Base-by-base conservation (phyloP, 768 basidiomycete species). In the Boletus rex-veris region DNA sequence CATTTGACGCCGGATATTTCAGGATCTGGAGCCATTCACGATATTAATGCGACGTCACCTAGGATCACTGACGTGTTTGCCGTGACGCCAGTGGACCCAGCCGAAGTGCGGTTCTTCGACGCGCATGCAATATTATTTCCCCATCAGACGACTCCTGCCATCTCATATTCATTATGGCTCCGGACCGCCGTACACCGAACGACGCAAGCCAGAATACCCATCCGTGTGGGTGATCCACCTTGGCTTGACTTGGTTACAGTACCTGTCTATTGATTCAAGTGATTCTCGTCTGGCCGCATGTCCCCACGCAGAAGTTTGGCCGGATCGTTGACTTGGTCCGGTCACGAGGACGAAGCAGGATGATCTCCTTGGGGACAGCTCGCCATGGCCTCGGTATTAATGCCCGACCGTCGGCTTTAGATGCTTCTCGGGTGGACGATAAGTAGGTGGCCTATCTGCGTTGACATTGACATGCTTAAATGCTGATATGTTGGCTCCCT, bases 51-150 rank as follows among this genome's bases (percentile, higher is more conserved):
- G 38, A 39, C 39, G 39, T 57, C 38, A 40, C 24, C 5, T 24
- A 9, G 30, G n/a, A 26, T 50, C 21, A 9, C 48, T 43, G 45
- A 44, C 50, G 15, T 36, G 26, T 15, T 49, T 50, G 14, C 44
- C 24, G 46, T 36, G 41, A 60, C 30, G 44, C 47, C 14, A 44
- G 48, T 39, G 51, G 36, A 53, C 57, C 52, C 42, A 16, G 12
- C 21, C n/a, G 12, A 58, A 21, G 49, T 3, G 21, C 21, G 24
- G 21, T 40, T 43, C 53, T 55, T 52, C 11, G 28, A 42, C 8
- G 28, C 39, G 3, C 26, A 36, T 14, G 37, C 26, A 18, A 38
- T 33, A n/a, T 15, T 8, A 28, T 28, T 28, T 28, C 28, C 28
- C 7, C 28, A 28, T 28, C 26, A 0, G 26, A 28, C 26, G 7